Base-by-base conservation (phyloP, 1,139 yeast genomes). In the Tardiomyces depauwii region DNA sequence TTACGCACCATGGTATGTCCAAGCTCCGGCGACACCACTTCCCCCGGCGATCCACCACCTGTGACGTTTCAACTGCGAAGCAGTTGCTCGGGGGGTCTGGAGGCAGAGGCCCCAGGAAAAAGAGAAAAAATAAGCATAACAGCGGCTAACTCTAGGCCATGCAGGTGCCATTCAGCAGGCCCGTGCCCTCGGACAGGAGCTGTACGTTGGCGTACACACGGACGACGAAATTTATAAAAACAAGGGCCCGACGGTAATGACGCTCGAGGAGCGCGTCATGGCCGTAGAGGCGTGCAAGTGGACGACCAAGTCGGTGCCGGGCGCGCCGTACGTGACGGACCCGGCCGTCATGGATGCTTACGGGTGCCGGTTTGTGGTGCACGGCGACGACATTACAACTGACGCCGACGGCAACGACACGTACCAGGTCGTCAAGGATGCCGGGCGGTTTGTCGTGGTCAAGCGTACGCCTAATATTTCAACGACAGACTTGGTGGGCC, bases 161-260 rank as follows among this genome's bases (percentile, higher is more conserved):
- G 95, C 96, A 1, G 96, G 96, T 18, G 98, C 97, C 23, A 80
- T 91, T 77, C 68, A 86, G 48, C 98, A 91, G 62, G 96, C 98
- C 1, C 76, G 91, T 42, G 86, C 81, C 62, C 68, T 79, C 42
- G 91, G 93, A 40, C 70, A 72, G 47, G 84, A 82, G 62, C 73
- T 85, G 45, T 80, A 71, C 52, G 94, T 84, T 27, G 98, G 98
- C 1, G 87, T 91, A 18, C 98, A 91, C 62, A 79, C 86, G 2
- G 98, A 91, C 61, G 91, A 81, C 55, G 97, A 83, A 41, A 91
- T 91, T 45, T 65, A 74, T 43, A 62, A 65, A 48, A 85, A 91
- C 63, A 91, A 91, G 63, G 98, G 97, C 2, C 94, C 94, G 1
- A 91, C 89, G 2, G 98, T 91, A 38, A 91, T 91, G 97, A 76